Percentiles rank a stretch among this genome's conserved stretches.
These are phyloP conservation scores for Cardamine resedifolia DNA, from an alignment of 345 rosid genomes.

Conservation along the genomic window DNA sequence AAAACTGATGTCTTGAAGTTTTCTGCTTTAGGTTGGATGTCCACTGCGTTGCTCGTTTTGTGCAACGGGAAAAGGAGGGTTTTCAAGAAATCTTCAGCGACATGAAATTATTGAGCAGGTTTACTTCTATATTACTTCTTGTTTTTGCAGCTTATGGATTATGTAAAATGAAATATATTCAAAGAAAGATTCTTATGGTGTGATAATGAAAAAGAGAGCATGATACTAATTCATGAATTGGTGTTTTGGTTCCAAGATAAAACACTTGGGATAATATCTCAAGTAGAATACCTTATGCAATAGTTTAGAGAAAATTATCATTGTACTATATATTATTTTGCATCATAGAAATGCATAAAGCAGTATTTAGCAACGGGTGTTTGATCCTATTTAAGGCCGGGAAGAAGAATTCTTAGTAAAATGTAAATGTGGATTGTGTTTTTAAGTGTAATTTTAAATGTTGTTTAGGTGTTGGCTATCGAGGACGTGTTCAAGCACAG, in stretches of 20 bases:
- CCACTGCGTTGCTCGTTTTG: slow-evolving; percentile 96
- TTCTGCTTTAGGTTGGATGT: slow-evolving; percentile 78
- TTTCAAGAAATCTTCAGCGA: slow-evolving; percentile 78
- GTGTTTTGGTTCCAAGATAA: slow-evolving; percentile 9
- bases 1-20: slow-evolving; percentile 20
- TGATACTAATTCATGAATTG: slow-evolving; percentile 1
- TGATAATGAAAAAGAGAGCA: neutral
- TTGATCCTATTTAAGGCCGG: neutral
- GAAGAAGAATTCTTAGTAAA: neutral
- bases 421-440: neutral
- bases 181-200: neutral
- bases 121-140: neutral
- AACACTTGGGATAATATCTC: neutral
- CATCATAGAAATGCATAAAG: neutral
- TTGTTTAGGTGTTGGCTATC: slow-evolving; percentile 73
- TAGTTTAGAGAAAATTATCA: neutral
- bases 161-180: neutral
- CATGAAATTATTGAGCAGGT: slow-evolving; percentile 98
- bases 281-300: slow-evolving; percentile 6
- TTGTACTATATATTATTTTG: neutral
- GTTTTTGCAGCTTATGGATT: slow-evolving; percentile 16
- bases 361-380: neutral
- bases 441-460: slow-evolving; percentile 6
- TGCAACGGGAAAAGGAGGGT: slow-evolving; percentile 99
- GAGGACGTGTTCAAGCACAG: slow-evolving; percentile 90